Evolutionary conservation across 352 stramenopile species (phyloP), one percentile per base, ranked within the genome.

Genomic region (Phytophthora multivora): DNA sequence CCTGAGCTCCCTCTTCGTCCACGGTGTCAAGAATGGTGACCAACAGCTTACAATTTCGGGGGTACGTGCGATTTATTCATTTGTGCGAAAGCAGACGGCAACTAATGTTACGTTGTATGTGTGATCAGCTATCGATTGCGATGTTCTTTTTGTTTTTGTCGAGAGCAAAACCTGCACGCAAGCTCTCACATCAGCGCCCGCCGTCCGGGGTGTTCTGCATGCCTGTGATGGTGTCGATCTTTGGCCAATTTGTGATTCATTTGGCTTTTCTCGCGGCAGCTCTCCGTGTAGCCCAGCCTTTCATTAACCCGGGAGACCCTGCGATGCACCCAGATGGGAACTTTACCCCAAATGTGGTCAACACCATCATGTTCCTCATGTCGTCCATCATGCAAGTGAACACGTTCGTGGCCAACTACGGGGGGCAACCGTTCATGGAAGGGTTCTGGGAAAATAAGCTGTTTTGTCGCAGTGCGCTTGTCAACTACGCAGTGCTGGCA

Each of bases 21-120:
- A 98, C 64, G 98, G 98, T 57, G 97, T 99, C 43, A 99, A 99
- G 79, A 98, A 99, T 63, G 97, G 96, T 16, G 98, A 99, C 81
- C 92, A 91, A 51, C 97, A 99, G 75, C 79, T 98, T 53, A 95
- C 69, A 2, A 71, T 77, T 43, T 77, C 69, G 15, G 69, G 69
- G 54, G 69, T 77, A 62, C 52, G 61, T 62, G 5, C 12, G 1
- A 33, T 50, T 51, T 60, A 11, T 33, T 58, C 8, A 43, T 36
- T 49, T 15, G 26, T 60, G 36, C 39, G 15, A 94, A 98, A 38
- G 68, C 99, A 28, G 92, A 43, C 21, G 9, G 19, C 31, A 58
- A 23, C 57, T 72, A 51, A 72, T 15, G 18, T 7, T 51, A 11
- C 41, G 39, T 51, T 54, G 19, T 53, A 55, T 80, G 66, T 83